A percentile compares a stretch with the other conserved stretches of the same genome.
phyloP scores from a whole-genome alignment of 192 early-diverging fungal species.

The Entomortierella parvispora region DNA sequence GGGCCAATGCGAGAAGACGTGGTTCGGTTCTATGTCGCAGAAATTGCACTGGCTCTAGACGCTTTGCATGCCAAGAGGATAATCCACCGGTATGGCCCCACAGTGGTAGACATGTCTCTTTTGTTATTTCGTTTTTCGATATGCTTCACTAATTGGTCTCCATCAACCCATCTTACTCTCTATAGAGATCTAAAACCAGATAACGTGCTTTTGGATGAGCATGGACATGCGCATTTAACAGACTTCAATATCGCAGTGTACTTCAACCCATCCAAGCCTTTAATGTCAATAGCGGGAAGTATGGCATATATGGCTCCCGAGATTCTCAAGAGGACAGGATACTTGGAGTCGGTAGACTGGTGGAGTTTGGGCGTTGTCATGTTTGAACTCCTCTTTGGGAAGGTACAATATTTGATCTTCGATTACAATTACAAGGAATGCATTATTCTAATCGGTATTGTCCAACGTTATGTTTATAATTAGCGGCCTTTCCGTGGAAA shows the following conservation, averaged over 20 bases:
- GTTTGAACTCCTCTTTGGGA: slow-evolving; percentile 81
- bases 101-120: not conserved
- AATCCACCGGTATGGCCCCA: slow-evolving; percentile 67
- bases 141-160: not conserved
- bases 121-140: not conserved
- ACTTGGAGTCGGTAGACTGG: slow-evolving; percentile 71
- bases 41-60: slow-evolving; percentile 69
- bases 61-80: slow-evolving; percentile 79
- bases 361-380: slow-evolving; percentile 87
- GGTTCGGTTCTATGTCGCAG: slow-evolving; percentile 77
- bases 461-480: no score
- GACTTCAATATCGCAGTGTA: slow-evolving; percentile 91
- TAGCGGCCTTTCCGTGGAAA: slow-evolving; percentile 86
- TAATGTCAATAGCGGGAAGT: slow-evolving; percentile 80
- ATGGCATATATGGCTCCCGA: slow-evolving; percentile 93
- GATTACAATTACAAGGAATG: not conserved
- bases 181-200: slow-evolving; percentile 87
- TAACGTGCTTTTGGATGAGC: slow-evolving; percentile 82
- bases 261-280: slow-evolving; percentile 67
- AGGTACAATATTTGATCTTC: slow-evolving; percentile 57
- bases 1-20: slow-evolving; percentile 71
- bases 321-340: slow-evolving; percentile 68
- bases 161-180: no score
- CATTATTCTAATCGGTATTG: not conserved
- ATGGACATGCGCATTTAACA: slow-evolving; percentile 84